Evolutionary conservation across 116 monocot genomes (phyloP).

Genomic region (Zostera marina): DNA sequence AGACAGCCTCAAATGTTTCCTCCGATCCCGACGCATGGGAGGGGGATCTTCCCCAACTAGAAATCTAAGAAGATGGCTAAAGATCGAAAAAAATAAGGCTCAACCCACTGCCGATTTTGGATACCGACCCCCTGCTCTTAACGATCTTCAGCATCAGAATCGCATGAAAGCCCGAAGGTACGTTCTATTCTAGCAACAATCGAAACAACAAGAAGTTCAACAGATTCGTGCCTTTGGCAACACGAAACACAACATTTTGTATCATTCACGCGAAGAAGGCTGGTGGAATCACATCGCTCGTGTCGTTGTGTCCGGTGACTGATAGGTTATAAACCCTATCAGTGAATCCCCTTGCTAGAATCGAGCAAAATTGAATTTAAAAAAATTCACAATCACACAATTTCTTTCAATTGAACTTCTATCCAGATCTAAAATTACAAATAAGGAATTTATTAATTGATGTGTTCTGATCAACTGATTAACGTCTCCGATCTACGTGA

Average conservation of each 20-base stretch:
- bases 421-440: no score
- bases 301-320: constrained; percentile 68
- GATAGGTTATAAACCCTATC: no score
- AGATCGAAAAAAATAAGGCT: constrained; percentile 18
- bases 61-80: constrained; percentile 29
- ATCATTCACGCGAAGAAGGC: constrained; percentile 71
- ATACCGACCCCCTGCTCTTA: constrained; percentile 42
- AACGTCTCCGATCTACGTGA: no score
- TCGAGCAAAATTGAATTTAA: no score
- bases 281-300: constrained; percentile 68
- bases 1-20: constrained; percentile 4
- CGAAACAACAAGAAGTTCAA: constrained; percentile 17
- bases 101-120: constrained; percentile 2
- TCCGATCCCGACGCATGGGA: constrained; percentile 1
- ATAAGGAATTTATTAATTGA: no score
- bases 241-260: constrained; percentile 82
- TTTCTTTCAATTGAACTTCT: no score
- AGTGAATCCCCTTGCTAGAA: no score
- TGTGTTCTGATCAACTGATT: no score
- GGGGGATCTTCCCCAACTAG: constrained; percentile 24
- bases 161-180: constrained; percentile 55
- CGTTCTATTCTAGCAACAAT: constrained; percentile 69
- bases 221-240: constrained; percentile 62
- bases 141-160: constrained; percentile 69
- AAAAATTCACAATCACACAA: no score